Evolutionary conservation across 768 basidiomycete species (phyloP), one percentile per base, ranked within the genome.

Genomic region (Hemileccinum rubropunctum): DNA sequence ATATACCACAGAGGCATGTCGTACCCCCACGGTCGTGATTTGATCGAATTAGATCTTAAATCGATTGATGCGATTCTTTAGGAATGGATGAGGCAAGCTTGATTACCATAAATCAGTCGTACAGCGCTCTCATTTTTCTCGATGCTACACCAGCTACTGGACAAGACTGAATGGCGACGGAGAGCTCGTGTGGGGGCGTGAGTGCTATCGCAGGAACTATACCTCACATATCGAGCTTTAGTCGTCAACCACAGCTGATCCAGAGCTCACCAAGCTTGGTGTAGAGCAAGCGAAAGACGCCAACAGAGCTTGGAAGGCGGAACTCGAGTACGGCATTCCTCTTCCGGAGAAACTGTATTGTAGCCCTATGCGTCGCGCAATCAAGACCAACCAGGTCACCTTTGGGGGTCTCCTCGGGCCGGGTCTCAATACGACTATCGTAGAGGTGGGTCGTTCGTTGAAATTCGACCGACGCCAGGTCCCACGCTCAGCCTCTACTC

Each of bases 141-240:
- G 43, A 18, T 17, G 17, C 20, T 26, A 11, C 13, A 42, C 6
- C 42, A 83, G 82, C 54, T 30, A 12, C 28, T 88, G 81, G 81
- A 71, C 81, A 0, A 82, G 73, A 59, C 63, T 80, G 1, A 68
- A 83, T 33, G 82, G 82, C 2, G 83, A 91, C 51, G 84, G 74
- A 15, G 78, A 83, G 41, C 63, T 88, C 8, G 70, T 70, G 10
- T 91, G 89, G 89, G 88, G 88, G 14, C 88, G 85, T 86, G 57
- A 63, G 85, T 77, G 17, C 9, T 38, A 17, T 39, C 12, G 4
- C 40, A 8, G 8, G 14, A 21, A 6, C 7, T 1, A 10, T 32
- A 34, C 27, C 27, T 53, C 17, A 18, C 48, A n/a, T 53, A n/a
- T 34, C 17, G 18, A 44, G 8, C 35, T 37, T 30, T 17, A 20